These are phyloP conservation scores for Sphagnurus paluster DNA, from an alignment of 1,284 basidiomycete species.

Conservation along the genomic window DNA sequence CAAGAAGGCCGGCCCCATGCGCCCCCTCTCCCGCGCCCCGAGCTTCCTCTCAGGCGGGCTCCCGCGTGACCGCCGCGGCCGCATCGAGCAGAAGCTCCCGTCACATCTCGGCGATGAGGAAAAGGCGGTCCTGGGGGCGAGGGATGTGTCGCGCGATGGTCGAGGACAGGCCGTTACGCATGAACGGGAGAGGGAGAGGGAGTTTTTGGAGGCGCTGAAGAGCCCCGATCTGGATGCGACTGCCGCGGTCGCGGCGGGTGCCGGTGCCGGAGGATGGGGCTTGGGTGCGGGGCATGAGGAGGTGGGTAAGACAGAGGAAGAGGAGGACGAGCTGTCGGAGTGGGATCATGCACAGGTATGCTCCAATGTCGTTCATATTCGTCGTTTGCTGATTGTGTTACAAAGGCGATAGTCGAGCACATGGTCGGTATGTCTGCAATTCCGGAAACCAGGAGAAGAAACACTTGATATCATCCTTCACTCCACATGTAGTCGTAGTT, in stretches of 20 bases:
- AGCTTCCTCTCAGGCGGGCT: constrained; percentile 70
- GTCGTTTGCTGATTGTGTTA: not conserved
- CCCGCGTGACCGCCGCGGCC: constrained; percentile 74
- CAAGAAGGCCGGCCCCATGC: constrained; percentile 24
- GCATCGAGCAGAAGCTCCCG: constrained; percentile 65
- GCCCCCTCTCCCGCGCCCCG: constrained; percentile 43
- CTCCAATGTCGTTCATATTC: constrained; percentile 2
- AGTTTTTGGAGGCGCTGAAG: constrained; percentile 58
- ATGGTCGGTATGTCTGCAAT: constrained; percentile 59
- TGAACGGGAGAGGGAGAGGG: constrained; percentile 44
- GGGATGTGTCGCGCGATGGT: too few species aligned
- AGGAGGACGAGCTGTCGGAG: constrained; percentile 48
- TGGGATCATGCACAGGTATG: constrained; percentile 68
- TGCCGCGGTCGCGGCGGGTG: constrained; percentile 34
- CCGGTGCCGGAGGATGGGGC: constrained; percentile 66
- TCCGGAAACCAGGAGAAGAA: constrained; percentile 30
- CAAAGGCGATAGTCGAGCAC: constrained; percentile 56
- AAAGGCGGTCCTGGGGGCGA: constrained; percentile 27
- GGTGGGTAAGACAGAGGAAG: constrained; percentile 38
- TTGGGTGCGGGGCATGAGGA: constrained; percentile 58
- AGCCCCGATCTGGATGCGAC: constrained; percentile 45
- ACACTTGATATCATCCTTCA: constrained; percentile 10
- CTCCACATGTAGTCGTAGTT: constrained; percentile 3
- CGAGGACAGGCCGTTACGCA: constrained; percentile 42
- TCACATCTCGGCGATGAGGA: constrained; percentile 1